Percentiles rank a stretch among this genome's conserved stretches.
Conservation (phyloP, 164 flowering plant species). For the Magnolia kwangsiensis region DNA sequence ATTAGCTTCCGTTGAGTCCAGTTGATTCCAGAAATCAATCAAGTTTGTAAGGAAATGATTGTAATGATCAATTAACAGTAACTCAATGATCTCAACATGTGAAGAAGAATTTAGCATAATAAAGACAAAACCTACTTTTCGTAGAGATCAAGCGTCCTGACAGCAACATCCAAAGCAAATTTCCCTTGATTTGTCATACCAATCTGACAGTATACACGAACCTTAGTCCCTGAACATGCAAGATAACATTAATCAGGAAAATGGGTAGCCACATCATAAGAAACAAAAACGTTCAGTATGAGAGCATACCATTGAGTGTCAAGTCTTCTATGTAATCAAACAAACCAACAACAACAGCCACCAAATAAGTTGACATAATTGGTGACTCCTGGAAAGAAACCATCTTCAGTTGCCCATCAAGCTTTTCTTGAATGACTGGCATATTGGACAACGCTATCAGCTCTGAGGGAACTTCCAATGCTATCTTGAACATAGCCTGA, state of each 20-base stretch:
- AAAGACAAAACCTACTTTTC: slow-evolving; percentile 51
- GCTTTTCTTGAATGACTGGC: slow-evolving; percentile 74
- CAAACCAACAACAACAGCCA: slow-evolving; percentile 87
- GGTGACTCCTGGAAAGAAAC: slow-evolving; percentile 80
- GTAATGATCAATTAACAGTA: neutral
- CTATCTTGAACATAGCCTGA: slow-evolving; percentile 91
- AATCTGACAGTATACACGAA: slow-evolving; percentile 84
- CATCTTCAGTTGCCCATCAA: slow-evolving; percentile 57
- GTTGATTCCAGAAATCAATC: neutral
- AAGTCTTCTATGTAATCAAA: slow-evolving; percentile 87
- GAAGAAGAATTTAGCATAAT: neutral
- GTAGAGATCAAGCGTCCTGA: slow-evolving; percentile 74
- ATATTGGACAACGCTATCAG: slow-evolving; percentile 87
- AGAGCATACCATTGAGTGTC: slow-evolving; percentile 69
- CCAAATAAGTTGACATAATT: slow-evolving; percentile 96
- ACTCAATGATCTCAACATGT: neutral
- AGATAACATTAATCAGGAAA: neutral
- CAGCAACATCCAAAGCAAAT: slow-evolving; percentile 89
- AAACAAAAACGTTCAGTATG: neutral
- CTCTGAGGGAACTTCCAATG: slow-evolving; percentile 76
- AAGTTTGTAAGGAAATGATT: neutral
- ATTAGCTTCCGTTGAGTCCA: neutral
- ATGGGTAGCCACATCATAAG: neutral
- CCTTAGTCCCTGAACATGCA: slow-evolving; percentile 57
- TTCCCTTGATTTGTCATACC: slow-evolving; percentile 88